Conservation (phyloP, 768 basidiomycete species). For the Kwoniella dejecticola region DNA sequence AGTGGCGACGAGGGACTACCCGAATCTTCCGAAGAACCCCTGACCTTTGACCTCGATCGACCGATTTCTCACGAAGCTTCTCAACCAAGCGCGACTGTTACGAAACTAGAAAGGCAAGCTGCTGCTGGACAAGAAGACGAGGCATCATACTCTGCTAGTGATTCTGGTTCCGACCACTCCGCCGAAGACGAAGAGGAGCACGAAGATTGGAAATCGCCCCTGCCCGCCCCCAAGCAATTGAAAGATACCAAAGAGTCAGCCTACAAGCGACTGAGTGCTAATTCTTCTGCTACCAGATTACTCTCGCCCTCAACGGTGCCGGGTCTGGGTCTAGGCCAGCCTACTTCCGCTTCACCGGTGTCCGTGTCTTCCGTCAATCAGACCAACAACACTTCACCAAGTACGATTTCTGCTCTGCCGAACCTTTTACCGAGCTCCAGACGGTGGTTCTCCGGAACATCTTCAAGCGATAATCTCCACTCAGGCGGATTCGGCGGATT, state of each 20-base stretch:
- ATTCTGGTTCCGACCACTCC: constrained; percentile 33
- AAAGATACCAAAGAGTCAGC: constrained; percentile 10
- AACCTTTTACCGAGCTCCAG: constrained; percentile 34
- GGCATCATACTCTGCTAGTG: constrained; percentile 1
- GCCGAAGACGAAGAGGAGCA: constrained; percentile 19
- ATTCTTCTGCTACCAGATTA: constrained; percentile 1
- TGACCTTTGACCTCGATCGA: constrained; percentile 14
- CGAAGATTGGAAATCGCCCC: constrained; percentile 35
- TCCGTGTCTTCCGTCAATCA: background rate
- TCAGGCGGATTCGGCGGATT: constrained; percentile 22
- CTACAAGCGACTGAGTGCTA: constrained; percentile 14
- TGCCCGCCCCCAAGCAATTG: constrained; percentile 5
- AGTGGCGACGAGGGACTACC: constrained; percentile 17
- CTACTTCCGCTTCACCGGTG: no score
- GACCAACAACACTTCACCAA: constrained; percentile 13
- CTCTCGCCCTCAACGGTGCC: constrained; percentile 2
- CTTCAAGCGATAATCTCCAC: constrained; percentile 38
- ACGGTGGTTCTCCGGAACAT: constrained; percentile 48
- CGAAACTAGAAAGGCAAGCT: background rate
- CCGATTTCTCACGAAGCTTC: background rate
- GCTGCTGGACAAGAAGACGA: background rate
- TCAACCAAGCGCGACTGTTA: constrained; percentile 1
- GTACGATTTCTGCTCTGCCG: constrained; percentile 29
- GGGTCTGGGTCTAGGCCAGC: no score
- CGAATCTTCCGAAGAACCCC: constrained; percentile 19